A percentile compares a stretch with the other conserved stretches of the same genome.
Evolutionary conservation across 2,329 filamentous ascomycete genomes (phyloP).

Genomic region (Sporothrix curviconia): DNA sequence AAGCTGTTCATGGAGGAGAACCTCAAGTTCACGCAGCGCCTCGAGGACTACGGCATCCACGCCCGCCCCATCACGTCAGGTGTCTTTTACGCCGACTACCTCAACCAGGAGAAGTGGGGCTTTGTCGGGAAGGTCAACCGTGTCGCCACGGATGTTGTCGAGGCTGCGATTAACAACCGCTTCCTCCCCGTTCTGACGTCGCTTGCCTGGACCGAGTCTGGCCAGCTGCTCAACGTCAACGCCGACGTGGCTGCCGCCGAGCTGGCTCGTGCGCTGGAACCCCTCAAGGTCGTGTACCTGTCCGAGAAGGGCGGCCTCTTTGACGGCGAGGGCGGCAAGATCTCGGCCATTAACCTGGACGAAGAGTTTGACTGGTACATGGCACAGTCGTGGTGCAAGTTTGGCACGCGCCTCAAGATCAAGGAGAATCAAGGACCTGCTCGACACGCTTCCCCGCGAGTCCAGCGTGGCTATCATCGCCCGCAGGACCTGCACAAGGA

Average conservation of each 20-base stretch:
- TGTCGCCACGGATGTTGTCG: conserved; percentile 84
- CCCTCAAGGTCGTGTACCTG: conserved; percentile 96
- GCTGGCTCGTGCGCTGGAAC: conserved; percentile 79
- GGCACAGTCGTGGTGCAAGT: conserved; percentile 89
- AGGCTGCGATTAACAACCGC: conserved; percentile 82
- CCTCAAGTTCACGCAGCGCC: conserved; percentile 78
- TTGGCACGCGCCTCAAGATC: conserved; percentile 93
- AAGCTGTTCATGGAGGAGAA: conserved; percentile 96
- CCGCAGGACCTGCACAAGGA: conserved; percentile 94
- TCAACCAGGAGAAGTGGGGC: conserved; percentile 94
- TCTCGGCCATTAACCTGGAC: conserved; percentile 94
- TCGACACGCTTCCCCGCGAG: conserved; percentile 80
- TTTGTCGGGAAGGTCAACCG: conserved; percentile 91
- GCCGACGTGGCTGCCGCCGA: conserved; percentile 94
- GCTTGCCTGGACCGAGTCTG: conserved; percentile 88
- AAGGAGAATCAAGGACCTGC: conserved; percentile 91
- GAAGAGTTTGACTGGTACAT: conserved; percentile 92
- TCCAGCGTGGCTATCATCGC: conserved; percentile 98
- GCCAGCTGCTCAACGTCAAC: conserved; percentile 93
- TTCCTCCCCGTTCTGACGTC: conserved; percentile 92
- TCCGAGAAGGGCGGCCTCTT: conserved; percentile 96
- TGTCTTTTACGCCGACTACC: conserved; percentile 87
- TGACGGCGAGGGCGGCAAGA: conserved; percentile 88
- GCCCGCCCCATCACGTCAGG: conserved; percentile 84
- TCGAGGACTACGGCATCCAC: conserved; percentile 83